phyloP scores from a whole-genome alignment of 805 yeast species.

The Ascoidea rubescens region DNA sequence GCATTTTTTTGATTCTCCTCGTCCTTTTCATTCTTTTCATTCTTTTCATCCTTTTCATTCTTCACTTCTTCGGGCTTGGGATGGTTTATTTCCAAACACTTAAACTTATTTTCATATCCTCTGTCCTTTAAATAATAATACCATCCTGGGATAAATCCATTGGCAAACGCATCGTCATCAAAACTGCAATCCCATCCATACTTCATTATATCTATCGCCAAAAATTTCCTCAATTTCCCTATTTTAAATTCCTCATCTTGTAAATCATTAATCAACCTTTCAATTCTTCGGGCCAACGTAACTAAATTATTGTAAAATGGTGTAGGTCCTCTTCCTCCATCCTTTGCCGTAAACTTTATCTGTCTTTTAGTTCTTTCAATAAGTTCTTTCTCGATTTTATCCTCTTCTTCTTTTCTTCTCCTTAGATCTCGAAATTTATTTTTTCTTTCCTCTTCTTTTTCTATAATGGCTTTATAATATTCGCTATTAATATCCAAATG shows the following conservation, averaged over 20 bases:
- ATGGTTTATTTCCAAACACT: no score
- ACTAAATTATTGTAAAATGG: background rate
- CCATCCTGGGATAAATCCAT: background rate
- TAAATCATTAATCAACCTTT: no score
- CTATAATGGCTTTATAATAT: background rate
- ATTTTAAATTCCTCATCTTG: background rate
- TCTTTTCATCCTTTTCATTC: no score
- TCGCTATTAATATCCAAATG: no score
- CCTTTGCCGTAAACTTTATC: background rate
- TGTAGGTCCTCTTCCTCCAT: background rate
- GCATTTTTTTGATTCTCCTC: no score
- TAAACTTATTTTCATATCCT: no score
- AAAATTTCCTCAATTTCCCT: background rate
- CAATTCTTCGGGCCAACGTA: background rate
- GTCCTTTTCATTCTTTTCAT: no score
- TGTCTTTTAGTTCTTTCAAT: background rate
- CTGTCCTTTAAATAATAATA: no score
- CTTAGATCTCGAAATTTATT: background rate
- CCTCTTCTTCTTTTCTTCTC: constrained; percentile 2
- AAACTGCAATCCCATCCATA: background rate
- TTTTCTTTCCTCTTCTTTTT: no score
- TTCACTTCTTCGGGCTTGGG: no score
- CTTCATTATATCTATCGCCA: background rate
- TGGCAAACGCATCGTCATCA: background rate
- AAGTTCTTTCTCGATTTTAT: background rate